These are phyloP conservation scores for Suhomyces bolitotheri DNA, from an alignment of 1,139 yeast genomes.

Conservation along the genomic window DNA sequence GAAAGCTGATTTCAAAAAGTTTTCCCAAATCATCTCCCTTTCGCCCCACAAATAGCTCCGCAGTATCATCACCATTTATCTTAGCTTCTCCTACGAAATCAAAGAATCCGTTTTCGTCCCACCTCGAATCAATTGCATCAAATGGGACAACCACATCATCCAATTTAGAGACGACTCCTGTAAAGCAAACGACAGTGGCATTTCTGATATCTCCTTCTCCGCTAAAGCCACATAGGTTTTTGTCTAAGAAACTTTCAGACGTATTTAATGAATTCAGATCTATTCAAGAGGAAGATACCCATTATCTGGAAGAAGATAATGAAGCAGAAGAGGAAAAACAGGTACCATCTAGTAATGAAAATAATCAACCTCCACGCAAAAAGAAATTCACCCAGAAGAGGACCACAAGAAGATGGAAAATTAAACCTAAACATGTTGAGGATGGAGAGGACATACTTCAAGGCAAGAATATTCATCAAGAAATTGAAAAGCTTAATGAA, in stretches of 20 bases:
- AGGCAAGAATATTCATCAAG: constrained; percentile 43
- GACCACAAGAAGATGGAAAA: constrained; percentile 60
- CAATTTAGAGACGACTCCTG: constrained; percentile 10
- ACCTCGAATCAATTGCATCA: too few relatives aligned
- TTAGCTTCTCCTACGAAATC: not conserved
- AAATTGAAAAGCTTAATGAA: constrained; percentile 33
- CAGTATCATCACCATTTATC: not conserved
- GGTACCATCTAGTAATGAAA: constrained; percentile 10
- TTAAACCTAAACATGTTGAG: constrained; percentile 42
- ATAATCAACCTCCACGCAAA: constrained; percentile 19
- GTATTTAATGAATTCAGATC: constrained; percentile 31
- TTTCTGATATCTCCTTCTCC: constrained; percentile 51
- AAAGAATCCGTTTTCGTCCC: not conserved
- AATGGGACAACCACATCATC: too few relatives aligned
- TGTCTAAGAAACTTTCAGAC: constrained; percentile 35
- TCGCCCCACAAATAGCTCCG: not conserved
- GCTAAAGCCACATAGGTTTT: constrained; percentile 37
- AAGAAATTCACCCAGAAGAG: constrained; percentile 57
- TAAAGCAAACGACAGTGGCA: constrained; percentile 13
- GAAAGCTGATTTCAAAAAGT: too few relatives aligned
- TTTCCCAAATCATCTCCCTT: not conserved
- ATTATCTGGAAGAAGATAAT: constrained; percentile 15
- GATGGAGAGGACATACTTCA: constrained; percentile 30
- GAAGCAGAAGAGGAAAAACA: constrained; percentile 19
- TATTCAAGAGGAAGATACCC: constrained; percentile 21